Evolutionary conservation across 1,284 basidiomycete genomes (phyloP).

Genomic region (Cryptococcus sp.): DNA sequence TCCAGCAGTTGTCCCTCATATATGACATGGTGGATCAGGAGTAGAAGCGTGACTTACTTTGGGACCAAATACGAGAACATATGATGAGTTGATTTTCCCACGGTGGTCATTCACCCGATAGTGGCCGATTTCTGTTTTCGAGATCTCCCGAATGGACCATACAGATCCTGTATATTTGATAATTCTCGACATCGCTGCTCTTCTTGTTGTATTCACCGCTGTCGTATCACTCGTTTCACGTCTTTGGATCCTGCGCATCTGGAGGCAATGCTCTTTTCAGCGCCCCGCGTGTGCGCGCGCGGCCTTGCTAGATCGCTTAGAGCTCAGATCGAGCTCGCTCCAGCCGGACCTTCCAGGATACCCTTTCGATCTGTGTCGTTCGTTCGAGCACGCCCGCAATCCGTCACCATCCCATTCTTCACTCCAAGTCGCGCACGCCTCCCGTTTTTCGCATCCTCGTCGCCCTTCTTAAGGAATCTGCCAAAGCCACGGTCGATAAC

Average conservation of each 20-base stretch:
- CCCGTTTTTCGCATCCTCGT: slow-evolving; percentile 6
- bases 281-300: too few species aligned
- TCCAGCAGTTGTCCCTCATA: slow-evolving; percentile 39
- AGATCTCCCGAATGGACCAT: background rate
- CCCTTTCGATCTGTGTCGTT: slow-evolving; percentile 2
- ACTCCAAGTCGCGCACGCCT: slow-evolving; percentile 14
- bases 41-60: background rate
- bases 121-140: background rate
- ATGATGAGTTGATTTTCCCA: slow-evolving; percentile 5
- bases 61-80: background rate
- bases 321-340: background rate
- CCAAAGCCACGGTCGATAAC: slow-evolving; percentile 1
- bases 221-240: too few species aligned
- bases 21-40: slow-evolving; percentile 24
- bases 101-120: slow-evolving; percentile 1
- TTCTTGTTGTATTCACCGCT: too few species aligned
- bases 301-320: too few species aligned
- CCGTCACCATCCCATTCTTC: slow-evolving; percentile 4
- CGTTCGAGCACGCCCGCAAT: too few species aligned
- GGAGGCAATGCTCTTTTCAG: too few species aligned
- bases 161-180: too few species aligned
- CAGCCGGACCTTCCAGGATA: slow-evolving; percentile 10
- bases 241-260: too few species aligned
- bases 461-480: slow-evolving; percentile 2
- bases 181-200: too few species aligned